A percentile compares a stretch with the other conserved stretches of the same genome.
Conservation (phyloP, 2,329 filamentous ascomycete genomes). For the Colletotrichum sp. region DNA sequence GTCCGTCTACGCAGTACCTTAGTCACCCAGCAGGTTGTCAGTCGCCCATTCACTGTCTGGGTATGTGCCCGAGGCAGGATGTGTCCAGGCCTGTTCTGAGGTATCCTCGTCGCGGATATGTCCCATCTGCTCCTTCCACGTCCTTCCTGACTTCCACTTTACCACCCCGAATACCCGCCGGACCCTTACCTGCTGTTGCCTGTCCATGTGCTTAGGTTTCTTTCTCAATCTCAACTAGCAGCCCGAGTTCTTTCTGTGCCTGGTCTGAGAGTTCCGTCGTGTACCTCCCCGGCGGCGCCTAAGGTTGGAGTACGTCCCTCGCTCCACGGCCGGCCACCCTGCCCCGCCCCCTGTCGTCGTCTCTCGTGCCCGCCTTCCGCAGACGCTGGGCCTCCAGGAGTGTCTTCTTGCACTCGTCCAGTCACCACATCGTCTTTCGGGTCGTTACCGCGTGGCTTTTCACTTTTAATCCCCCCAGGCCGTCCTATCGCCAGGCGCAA, state of each 20-base stretch:
- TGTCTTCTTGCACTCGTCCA: background rate
- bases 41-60: background rate
- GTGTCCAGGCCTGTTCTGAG: background rate
- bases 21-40: background rate
- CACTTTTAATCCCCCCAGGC: background rate
- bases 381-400: background rate
- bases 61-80: background rate
- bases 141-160: background rate
- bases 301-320: background rate
- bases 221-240: background rate
- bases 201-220: background rate
- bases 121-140: background rate
- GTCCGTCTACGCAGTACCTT: background rate
- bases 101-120: background rate
- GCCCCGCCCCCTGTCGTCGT: background rate
- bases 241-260: background rate
- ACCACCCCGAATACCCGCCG: background rate
- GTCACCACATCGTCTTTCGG: background rate
- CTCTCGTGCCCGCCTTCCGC: background rate
- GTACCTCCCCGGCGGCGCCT: background rate
- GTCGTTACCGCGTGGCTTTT: background rate
- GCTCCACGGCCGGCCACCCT: background rate
- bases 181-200: background rate
- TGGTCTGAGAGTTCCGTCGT: background rate
- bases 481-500: background rate